phyloP scores from a whole-genome alignment of 208 protist species.

The Trypanosoma brucei region DNA sequence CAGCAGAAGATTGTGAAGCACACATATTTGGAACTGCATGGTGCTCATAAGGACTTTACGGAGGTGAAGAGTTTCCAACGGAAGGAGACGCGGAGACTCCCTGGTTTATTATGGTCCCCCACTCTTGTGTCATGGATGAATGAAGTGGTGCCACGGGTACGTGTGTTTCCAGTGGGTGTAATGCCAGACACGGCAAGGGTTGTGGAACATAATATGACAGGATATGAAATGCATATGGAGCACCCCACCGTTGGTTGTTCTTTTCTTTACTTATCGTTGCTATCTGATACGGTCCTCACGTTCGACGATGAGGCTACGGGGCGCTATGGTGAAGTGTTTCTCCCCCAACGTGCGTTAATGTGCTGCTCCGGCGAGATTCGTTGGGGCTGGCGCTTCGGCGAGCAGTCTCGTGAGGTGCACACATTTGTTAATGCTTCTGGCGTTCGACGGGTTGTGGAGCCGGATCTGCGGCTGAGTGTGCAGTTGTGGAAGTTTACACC shows the following conservation, averaged over 20 bases:
- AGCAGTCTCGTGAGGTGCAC: constrained; percentile 44
- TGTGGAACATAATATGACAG: constrained; percentile 76
- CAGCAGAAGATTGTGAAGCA: constrained; percentile 65
- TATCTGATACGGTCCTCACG: constrained; percentile 69
- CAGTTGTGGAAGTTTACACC: constrained; percentile 77
- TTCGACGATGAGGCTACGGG: constrained; percentile 84
- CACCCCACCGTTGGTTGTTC: constrained; percentile 75
- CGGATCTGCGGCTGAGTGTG: constrained; percentile 75
- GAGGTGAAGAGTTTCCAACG: constrained; percentile 70
- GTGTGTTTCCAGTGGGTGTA: constrained; percentile 21
- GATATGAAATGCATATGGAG: constrained; percentile 85
- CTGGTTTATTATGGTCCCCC: constrained; percentile 73
- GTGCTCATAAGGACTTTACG: constrained; percentile 61
- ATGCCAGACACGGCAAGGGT: constrained; percentile 79
- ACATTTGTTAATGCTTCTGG: constrained; percentile 36
- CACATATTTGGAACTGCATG: constrained; percentile 81
- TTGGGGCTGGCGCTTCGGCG: constrained; percentile 84
- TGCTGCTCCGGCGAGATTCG: constrained; percentile 71
- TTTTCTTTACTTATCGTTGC: constrained; percentile 77
- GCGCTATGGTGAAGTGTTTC: constrained; percentile 55
- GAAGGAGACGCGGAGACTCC: constrained; percentile 60
- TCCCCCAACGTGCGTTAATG: constrained; percentile 68
- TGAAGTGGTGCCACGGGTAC: constrained; percentile 19
- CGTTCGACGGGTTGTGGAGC: constrained; percentile 33
- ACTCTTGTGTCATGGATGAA: constrained; percentile 51